phyloP scores from a whole-genome alignment of 768 basidiomycete species.

The Podaxis sp. region DNA sequence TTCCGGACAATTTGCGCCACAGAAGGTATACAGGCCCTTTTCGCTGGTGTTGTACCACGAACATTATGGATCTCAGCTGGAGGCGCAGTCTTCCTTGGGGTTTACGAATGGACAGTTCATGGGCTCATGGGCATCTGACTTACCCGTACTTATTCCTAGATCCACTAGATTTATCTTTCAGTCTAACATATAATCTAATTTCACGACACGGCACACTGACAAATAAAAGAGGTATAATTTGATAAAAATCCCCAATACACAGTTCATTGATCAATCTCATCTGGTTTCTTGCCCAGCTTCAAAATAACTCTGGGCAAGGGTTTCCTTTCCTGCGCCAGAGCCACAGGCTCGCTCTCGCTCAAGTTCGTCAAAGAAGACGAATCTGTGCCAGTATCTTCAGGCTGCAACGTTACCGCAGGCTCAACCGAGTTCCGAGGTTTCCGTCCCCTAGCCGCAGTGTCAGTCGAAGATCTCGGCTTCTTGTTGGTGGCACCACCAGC shows the following conservation, averaged over 20 bases:
- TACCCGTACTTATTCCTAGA: slow-evolving; percentile 11
- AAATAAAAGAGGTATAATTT: not conserved
- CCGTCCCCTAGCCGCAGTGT: not conserved
- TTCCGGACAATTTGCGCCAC: slow-evolving; percentile 62
- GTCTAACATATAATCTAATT: not conserved
- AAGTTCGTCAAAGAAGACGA: not conserved
- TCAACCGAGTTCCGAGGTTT: slow-evolving; percentile 14
- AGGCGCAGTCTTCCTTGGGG: slow-evolving; percentile 96
- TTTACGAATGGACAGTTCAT: slow-evolving; percentile 81
- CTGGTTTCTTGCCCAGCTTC: slow-evolving; percentile 50
- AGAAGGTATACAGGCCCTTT: slow-evolving; percentile 78
- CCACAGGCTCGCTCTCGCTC: slow-evolving; percentile 18
- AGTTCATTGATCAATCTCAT: slow-evolving; percentile 2
- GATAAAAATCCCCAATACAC: not conserved
- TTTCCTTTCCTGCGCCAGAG: slow-evolving; percentile 27
- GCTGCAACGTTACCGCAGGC: slow-evolving; percentile 18
- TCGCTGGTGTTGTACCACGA: slow-evolving; percentile 85
- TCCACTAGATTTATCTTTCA: not conserved
- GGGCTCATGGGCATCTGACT: slow-evolving; percentile 39
- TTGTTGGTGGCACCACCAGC: not conserved
- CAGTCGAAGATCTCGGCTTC: not conserved
- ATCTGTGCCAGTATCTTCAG: slow-evolving; percentile 19
- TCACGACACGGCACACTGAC: not conserved
- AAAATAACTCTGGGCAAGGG: slow-evolving; percentile 57
- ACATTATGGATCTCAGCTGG: slow-evolving; percentile 97